A percentile compares a stretch with the other conserved stretches of the same genome.
Evolutionary conservation across 1,139 yeast species (phyloP).

Genomic region (Kodamaea sp.): DNA sequence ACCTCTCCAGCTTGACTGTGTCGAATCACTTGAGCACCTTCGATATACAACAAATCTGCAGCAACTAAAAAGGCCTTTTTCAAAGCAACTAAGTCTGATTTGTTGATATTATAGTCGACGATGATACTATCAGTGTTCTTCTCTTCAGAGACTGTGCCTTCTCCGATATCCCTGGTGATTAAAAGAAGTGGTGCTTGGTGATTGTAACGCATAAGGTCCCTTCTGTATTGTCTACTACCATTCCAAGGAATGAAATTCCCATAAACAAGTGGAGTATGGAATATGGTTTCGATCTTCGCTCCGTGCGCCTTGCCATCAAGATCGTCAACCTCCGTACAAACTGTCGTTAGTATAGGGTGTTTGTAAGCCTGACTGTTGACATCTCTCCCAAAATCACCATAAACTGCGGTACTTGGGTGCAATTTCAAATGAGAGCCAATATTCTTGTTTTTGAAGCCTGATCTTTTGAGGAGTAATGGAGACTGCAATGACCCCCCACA

Average conservation of each 20-base stretch:
- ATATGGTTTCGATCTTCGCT: constrained; percentile 53
- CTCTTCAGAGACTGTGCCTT: constrained; percentile 45
- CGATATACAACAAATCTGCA: constrained; percentile 51
- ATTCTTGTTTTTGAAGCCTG: constrained; percentile 55
- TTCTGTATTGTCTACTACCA: constrained; percentile 35
- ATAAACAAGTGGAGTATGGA: constrained; percentile 48
- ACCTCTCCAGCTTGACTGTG: constrained; percentile 41
- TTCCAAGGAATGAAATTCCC: constrained; percentile 48
- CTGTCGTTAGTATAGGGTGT: constrained; percentile 54
- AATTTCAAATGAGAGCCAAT: constrained; percentile 57
- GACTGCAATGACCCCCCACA: constrained; percentile 56
- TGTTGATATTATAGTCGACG: constrained; percentile 43
- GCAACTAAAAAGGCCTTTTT: constrained; percentile 41
- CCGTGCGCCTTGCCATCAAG: constrained; percentile 61
- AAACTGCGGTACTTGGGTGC: constrained; percentile 49
- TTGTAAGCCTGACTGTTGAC: constrained; percentile 37
- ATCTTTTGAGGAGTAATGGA: constrained; percentile 51
- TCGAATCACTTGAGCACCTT: constrained; percentile 51
- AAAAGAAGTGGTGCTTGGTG: constrained; percentile 45
- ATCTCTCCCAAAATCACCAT: constrained; percentile 46
- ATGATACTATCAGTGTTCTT: constrained; percentile 38
- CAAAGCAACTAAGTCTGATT: constrained; percentile 47
- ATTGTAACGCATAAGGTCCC: constrained; percentile 40
- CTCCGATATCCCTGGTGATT: constrained; percentile 49
- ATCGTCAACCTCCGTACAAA: constrained; percentile 51